Evolutionary conservation across 345 rosid genomes (phyloP).

Genomic region (Iberis pinnata): DNA sequence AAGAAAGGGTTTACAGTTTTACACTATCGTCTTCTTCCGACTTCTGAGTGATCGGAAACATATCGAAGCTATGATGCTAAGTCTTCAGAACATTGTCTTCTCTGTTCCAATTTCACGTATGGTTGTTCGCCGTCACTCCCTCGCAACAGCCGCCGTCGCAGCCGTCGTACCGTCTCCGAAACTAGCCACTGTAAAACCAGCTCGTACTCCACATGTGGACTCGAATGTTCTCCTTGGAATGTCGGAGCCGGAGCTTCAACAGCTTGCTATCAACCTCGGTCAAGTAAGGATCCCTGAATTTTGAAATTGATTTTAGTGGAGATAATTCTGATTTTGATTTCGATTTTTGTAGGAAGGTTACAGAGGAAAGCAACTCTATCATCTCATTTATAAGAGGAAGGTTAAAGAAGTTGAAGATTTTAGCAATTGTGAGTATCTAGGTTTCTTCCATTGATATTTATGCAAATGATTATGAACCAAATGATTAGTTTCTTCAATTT

Average conservation of each 20-base stretch:
- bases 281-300: conserved; percentile 39
- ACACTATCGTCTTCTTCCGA: neutral
- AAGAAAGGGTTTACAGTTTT: conserved; percentile 25
- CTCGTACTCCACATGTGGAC: conserved; percentile 46
- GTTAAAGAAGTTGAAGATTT: conserved; percentile 69
- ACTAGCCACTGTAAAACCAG: conserved; percentile 27
- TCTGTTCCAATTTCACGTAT: conserved; percentile 52
- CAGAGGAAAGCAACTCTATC: conserved; percentile 92
- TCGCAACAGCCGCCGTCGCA: conserved; percentile 25
- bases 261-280: conserved; percentile 69
- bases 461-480: neutral
- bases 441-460: conserved; percentile 9
- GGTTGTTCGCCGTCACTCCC: conserved; percentile 33
- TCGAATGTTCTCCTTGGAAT: conserved; percentile 77
- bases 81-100: conserved; percentile 49
- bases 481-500: neutral
- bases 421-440: conserved; percentile 50
- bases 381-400: conserved; percentile 77
- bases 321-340: too few species aligned
- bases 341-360: conserved; percentile 52
- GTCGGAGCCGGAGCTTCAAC: conserved; percentile 85
- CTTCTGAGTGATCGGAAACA: neutral
- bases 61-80: conserved; percentile 33
- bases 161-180: conserved; percentile 28
- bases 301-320: neutral